Conservation (phyloP, 768 basidiomycete genomes). For the Coprinopsis cinerea region DNA sequence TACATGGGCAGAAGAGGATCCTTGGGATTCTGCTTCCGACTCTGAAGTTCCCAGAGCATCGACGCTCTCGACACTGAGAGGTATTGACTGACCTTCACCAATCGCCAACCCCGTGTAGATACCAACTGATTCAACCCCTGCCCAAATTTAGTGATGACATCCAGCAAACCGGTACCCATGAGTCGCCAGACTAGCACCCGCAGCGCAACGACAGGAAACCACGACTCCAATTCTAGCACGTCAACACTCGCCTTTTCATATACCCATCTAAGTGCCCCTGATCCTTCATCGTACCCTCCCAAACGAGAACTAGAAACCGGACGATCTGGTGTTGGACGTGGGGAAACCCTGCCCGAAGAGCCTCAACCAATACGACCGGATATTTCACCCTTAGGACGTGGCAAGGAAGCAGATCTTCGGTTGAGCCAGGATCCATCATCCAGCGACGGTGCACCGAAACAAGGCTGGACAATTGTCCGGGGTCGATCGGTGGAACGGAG, state of each 20-base stretch:
- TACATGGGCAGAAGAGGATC: slow-evolving; percentile 84
- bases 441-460: slow-evolving; percentile 32
- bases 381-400: background rate
- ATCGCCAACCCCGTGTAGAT: no score
- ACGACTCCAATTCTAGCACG: slow-evolving; percentile 41
- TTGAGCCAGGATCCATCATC: slow-evolving; percentile 4
- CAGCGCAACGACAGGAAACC: slow-evolving; percentile 1
- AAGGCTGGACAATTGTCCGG: slow-evolving; percentile 74
- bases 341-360: background rate
- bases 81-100: background rate
- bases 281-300: slow-evolving; percentile 70
- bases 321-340: background rate
- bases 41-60: slow-evolving; percentile 48
- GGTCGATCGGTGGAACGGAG: slow-evolving; percentile 19
- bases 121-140: no score
- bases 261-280: slow-evolving; percentile 71
- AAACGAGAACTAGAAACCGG: slow-evolving; percentile 31
- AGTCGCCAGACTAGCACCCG: slow-evolving; percentile 15
- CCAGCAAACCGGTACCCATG: slow-evolving; percentile 25
- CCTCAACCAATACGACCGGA: no score
- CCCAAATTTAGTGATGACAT: slow-evolving; percentile 31
- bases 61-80: background rate
- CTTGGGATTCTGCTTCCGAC: slow-evolving; percentile 81
- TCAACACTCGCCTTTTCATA: slow-evolving; percentile 75
- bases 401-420: background rate